These are phyloP conservation scores for Zasmidium cellare DNA, from an alignment of 2,329 filamentous ascomycete genomes.

Conservation along the genomic window DNA sequence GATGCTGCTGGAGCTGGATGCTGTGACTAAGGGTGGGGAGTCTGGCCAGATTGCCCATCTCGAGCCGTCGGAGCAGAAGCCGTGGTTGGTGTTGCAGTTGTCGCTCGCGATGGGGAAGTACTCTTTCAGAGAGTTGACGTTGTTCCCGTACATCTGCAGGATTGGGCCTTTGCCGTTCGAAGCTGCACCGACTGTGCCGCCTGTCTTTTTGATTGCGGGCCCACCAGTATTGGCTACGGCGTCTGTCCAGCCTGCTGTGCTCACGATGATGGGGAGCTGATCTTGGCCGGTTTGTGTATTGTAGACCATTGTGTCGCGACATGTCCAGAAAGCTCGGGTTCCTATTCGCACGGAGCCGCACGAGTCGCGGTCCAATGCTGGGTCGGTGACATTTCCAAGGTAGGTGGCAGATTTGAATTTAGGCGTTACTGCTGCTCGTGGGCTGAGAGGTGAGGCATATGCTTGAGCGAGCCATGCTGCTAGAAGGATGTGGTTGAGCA, in stretches of 20 bases:
- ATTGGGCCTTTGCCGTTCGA: slow-evolving; percentile 18
- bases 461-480: not conserved
- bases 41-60: slow-evolving; percentile 26
- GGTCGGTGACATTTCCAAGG: slow-evolving; percentile 22
- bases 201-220: slow-evolving; percentile 2
- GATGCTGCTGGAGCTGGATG: slow-evolving; percentile 2
- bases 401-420: slow-evolving; percentile 14
- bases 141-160: slow-evolving; percentile 18
- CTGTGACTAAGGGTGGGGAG: slow-evolving; percentile 17
- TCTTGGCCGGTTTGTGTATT: slow-evolving; percentile 2
- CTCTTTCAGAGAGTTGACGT: slow-evolving; percentile 4
- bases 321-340: slow-evolving; percentile 25
- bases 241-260: slow-evolving; percentile 23
- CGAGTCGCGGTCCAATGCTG: slow-evolving; percentile 22
- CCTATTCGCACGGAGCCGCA: slow-evolving; percentile 21
- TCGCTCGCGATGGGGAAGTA: slow-evolving; percentile 15
- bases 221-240: slow-evolving; percentile 3
- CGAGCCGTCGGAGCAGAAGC: slow-evolving; percentile 12
- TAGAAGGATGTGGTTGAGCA: not conserved
- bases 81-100: slow-evolving; percentile 11
- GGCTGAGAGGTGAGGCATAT: not conserved
- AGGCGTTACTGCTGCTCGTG: slow-evolving; percentile 7
- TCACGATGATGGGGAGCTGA: slow-evolving; percentile 17
- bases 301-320: slow-evolving; percentile 23
- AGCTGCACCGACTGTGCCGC: slow-evolving; percentile 13